These are phyloP conservation scores for Dactylellina drechsleri DNA, from an alignment of 2,329 filamentous ascomycete species.

Conservation along the genomic window DNA sequence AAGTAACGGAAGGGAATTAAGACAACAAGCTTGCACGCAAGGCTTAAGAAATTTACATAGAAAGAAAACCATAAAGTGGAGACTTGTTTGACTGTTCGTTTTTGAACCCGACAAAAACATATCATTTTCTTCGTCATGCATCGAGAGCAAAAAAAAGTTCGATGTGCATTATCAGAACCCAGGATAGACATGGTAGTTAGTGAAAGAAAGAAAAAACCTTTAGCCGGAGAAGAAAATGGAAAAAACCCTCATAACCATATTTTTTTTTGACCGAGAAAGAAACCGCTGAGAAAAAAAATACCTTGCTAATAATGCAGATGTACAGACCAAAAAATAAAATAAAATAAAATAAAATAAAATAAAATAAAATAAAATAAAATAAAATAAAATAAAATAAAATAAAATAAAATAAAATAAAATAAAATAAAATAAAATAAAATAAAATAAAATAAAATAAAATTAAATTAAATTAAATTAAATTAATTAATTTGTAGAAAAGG, in stretches of 20 bases:
- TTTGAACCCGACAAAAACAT: too few relatives aligned
- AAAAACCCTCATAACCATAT: not conserved
- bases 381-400: too few relatives aligned
- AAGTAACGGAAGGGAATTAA: not conserved
- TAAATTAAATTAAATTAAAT: too few relatives aligned
- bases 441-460: too few relatives aligned
- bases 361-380: too few relatives aligned
- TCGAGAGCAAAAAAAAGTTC: not conserved
- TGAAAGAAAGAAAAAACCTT: slow-evolving; percentile 5
- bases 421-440: too few relatives aligned
- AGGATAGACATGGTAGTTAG: slow-evolving; percentile 2
- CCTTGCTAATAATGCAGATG: slow-evolving; percentile 5
- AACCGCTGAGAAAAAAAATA: not conserved
- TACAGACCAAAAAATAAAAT: too few relatives aligned
- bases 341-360: too few relatives aligned
- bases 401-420: too few relatives aligned
- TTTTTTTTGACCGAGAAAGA: not conserved
- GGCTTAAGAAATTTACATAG: slow-evolving; percentile 3
- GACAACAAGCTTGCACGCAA: not conserved
- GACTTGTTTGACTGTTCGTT: slow-evolving; percentile 1
- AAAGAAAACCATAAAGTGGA: slow-evolving; percentile 4
- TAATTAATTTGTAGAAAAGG: not conserved
- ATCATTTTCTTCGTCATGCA: too few relatives aligned
- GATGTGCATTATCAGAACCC: not conserved
- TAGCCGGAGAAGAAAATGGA: not conserved